Evolutionary conservation across 2,329 filamentous ascomycete genomes (phyloP), one percentile per base, ranked within the genome.

Genomic region (Cladosporium sp.): DNA sequence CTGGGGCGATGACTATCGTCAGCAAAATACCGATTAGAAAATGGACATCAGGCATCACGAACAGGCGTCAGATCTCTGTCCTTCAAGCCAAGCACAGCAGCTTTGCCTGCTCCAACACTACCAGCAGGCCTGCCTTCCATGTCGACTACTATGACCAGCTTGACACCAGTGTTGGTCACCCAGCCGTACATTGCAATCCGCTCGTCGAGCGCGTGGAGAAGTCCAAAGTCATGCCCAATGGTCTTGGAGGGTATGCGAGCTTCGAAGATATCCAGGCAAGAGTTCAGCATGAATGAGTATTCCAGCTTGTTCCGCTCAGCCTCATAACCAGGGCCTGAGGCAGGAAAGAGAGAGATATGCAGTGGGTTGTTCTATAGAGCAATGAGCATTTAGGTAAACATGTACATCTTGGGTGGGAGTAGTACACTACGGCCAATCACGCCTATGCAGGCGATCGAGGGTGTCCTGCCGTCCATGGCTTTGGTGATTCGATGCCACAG

Each of bases 121-220:
- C 72, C 67, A 8, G 83, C 79, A 58, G 85, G 80, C 25, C 90
- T 83, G 1, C 93, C 93, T 70, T 93, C 88, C 86, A 96, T 92
- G 79, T 99, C 94, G 32, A 98, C 90, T 3, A 97, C 87, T 68
- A 93, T 89, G 36, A 98, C 88, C 74, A 99, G 89, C 76, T 94
- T 93, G 69, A 97, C 88, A 48, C 93, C 93, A 28, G 95, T 98
- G 79, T 97, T 98, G 65, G 95, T 97, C 79, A 98, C 87, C 88
- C 92, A 97, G 73, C 95, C 95, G 81, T 98, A 99, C 70, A 93
- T 91, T 39, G 93, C 93, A 56, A 98, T 85, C 28, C 93, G 87
- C 80, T 99, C 94, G 81, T 98, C 95, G 66, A 98, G 85, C 66
- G 93, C 93, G 80, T 98, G 94, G 59, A 99, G 85, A 14, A 98